These are phyloP conservation scores for Tolypocladium ovalisporum DNA, from an alignment of 2,329 filamentous ascomycete genomes.

Conservation along the genomic window DNA sequence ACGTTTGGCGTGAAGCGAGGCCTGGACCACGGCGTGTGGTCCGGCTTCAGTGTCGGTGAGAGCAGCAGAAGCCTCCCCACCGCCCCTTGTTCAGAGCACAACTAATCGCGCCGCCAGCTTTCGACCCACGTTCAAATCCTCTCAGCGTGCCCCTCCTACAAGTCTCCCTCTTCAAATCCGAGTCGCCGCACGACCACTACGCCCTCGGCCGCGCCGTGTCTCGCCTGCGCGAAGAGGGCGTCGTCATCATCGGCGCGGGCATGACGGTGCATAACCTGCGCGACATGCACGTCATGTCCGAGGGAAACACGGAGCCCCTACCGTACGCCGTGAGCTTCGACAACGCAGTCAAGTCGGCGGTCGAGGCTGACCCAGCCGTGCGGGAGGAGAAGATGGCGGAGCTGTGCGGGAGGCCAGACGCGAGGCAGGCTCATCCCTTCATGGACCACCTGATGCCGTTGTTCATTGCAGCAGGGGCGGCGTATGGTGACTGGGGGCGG, in stretches of 20 bases:
- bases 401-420: slow-evolving; percentile 29
- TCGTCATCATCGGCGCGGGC: slow-evolving; percentile 60
- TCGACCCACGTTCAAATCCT: slow-evolving; percentile 50
- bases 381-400: slow-evolving; percentile 29
- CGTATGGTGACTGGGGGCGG: slow-evolving; percentile 26
- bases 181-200: slow-evolving; percentile 56
- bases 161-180: slow-evolving; percentile 55
- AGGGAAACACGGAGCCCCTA: slow-evolving; percentile 31
- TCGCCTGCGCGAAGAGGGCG: slow-evolving; percentile 53
- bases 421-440: slow-evolving; percentile 34
- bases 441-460: slow-evolving; percentile 41
- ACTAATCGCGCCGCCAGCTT: slow-evolving; percentile 26
- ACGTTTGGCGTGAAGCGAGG: slow-evolving; percentile 50
- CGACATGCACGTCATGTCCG: slow-evolving; percentile 27
- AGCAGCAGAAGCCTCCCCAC: neutral
- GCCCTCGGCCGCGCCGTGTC: slow-evolving; percentile 55
- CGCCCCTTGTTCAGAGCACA: accelerated
- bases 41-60: slow-evolving; percentile 44
- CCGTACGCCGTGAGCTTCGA: slow-evolving; percentile 56
- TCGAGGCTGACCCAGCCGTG: slow-evolving; percentile 29
- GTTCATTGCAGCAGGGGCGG: slow-evolving; percentile 34
- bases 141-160: slow-evolving; percentile 60
- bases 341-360: slow-evolving; percentile 54
- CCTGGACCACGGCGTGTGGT: slow-evolving; percentile 68
- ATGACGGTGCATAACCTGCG: slow-evolving; percentile 66